These are phyloP conservation scores for Fonsecaea multimorphosa DNA, from an alignment of 2,329 filamentous ascomycete species.

Conservation along the genomic window DNA sequence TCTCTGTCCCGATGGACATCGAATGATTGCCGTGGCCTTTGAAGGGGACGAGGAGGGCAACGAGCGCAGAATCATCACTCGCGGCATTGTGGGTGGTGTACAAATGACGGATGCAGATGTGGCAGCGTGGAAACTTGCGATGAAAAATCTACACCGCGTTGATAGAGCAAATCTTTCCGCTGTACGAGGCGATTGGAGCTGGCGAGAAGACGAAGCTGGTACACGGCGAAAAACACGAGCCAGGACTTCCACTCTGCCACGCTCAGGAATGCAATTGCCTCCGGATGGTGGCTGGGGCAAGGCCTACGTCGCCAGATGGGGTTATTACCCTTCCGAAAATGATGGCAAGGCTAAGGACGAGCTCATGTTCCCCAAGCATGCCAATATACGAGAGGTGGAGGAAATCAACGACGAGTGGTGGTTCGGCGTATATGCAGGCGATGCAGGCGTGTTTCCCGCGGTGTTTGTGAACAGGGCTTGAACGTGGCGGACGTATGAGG, in stretches of 20 bases:
- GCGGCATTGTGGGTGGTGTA: slow-evolving; percentile 78
- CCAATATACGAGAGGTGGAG: slow-evolving; percentile 81
- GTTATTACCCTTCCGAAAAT: slow-evolving; percentile 77
- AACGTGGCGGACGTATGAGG: not conserved
- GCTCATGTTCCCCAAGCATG: slow-evolving; percentile 79
- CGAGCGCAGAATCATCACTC: slow-evolving; percentile 69
- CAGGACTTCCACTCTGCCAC: slow-evolving; percentile 21
- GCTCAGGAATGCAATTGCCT: slow-evolving; percentile 61
- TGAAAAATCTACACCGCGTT: slow-evolving; percentile 18
- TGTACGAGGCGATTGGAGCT: slow-evolving; percentile 37
- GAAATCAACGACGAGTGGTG: slow-evolving; percentile 93
- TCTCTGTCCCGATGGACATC: slow-evolving; percentile 77
- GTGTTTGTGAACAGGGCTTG: slow-evolving; percentile 65
- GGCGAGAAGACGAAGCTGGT: slow-evolving; percentile 36
- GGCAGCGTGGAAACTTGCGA: slow-evolving; percentile 33
- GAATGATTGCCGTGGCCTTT: slow-evolving; percentile 83
- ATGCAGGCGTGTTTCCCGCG: slow-evolving; percentile 78
- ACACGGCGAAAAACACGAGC: slow-evolving; percentile 28
- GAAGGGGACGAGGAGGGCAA: slow-evolving; percentile 68
- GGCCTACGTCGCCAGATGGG: slow-evolving; percentile 70
- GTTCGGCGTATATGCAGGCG: slow-evolving; percentile 82
- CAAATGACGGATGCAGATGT: slow-evolving; percentile 67
- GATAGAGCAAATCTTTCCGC: slow-evolving; percentile 3
- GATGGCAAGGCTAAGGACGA: slow-evolving; percentile 61
- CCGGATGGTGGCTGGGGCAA: slow-evolving; percentile 76